Percentiles rank a stretch among this genome's conserved stretches.
phyloP scores from a whole-genome alignment of 495 filamentous ascomycete species.

The Paragyromitra xinjiangensis region DNA sequence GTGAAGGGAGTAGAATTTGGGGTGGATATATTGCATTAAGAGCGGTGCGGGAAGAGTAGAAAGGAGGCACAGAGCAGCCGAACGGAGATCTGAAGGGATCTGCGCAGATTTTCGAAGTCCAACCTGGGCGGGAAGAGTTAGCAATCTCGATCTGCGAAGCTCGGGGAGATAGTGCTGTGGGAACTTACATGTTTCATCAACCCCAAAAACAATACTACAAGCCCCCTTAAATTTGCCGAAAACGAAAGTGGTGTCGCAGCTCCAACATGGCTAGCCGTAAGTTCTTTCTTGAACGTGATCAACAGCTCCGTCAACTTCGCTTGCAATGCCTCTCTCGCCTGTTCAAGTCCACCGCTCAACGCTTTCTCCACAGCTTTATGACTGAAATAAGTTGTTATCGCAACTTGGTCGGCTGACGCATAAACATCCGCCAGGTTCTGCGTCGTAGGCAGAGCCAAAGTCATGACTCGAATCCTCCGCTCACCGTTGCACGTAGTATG shows the following conservation, averaged over 20 bases:
- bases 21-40: slow-evolving; percentile 96
- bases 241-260: slow-evolving; percentile 80
- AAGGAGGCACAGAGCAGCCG: slow-evolving; percentile 88
- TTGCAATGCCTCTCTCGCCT: slow-evolving; percentile 88
- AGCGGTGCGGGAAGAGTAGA: slow-evolving; percentile 92
- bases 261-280: slow-evolving; percentile 94
- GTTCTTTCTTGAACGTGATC: slow-evolving; percentile 94
- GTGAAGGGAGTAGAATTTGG: slow-evolving; percentile 89
- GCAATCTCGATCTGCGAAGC: no score
- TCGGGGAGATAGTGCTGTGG: slow-evolving; percentile 1
- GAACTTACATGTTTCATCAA: slow-evolving; percentile 87
- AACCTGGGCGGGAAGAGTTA: slow-evolving; percentile 64
- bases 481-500: slow-evolving; percentile 99
- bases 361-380: slow-evolving; percentile 97
- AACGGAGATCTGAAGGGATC: slow-evolving; percentile 94
- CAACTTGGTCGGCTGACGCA: slow-evolving; percentile 91
- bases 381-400: slow-evolving; percentile 91
- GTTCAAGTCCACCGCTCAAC: slow-evolving; percentile 83
- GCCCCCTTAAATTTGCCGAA: slow-evolving; percentile 84
- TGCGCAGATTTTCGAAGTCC: slow-evolving; percentile 94
- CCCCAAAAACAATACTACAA: slow-evolving; percentile 90
- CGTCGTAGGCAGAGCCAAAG: slow-evolving; percentile 90
- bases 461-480: slow-evolving; percentile 91
- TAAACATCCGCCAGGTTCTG: slow-evolving; percentile 89
- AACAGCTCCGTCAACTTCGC: slow-evolving; percentile 91